A percentile compares a stretch with the other conserved stretches of the same genome.
These are phyloP conservation scores for Globisporangium iwayamae DNA, from an alignment of 352 stramenopile genomes.

Conservation along the genomic window DNA sequence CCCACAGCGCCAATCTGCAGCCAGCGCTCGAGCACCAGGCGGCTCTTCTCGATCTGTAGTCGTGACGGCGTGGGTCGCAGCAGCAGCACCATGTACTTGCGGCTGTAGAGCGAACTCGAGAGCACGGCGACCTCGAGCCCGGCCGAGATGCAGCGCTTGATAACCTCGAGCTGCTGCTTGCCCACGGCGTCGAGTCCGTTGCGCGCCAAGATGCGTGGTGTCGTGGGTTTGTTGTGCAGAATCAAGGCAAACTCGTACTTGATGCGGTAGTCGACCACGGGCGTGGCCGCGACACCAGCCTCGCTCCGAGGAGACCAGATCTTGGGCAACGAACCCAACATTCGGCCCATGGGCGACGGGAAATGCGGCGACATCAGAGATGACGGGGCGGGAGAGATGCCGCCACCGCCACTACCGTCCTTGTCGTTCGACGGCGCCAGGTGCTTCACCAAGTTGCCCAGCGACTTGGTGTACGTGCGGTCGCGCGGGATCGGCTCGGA, in stretches of 20 bases:
- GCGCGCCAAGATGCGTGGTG: slow-evolving; percentile 61
- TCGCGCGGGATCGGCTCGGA: slow-evolving; percentile 31
- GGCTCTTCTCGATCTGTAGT: slow-evolving; percentile 77
- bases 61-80: slow-evolving; percentile 56
- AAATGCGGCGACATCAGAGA: slow-evolving; percentile 31
- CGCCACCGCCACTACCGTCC: slow-evolving; percentile 8
- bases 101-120: slow-evolving; percentile 74
- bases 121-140: slow-evolving; percentile 77
- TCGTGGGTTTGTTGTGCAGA: slow-evolving; percentile 80
- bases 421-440: slow-evolving; percentile 46
- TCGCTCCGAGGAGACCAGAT: slow-evolving; percentile 71
- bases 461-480: slow-evolving; percentile 74
- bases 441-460: slow-evolving; percentile 80
- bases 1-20: slow-evolving; percentile 82
- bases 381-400: slow-evolving; percentile 7
- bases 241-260: slow-evolving; percentile 86
- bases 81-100: slow-evolving; percentile 79
- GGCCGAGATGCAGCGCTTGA: slow-evolving; percentile 69
- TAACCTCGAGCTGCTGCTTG: slow-evolving; percentile 73
- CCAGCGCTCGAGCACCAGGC: slow-evolving; percentile 79
- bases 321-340: slow-evolving; percentile 43
- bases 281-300: slow-evolving; percentile 28
- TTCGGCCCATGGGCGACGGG: slow-evolving; percentile 41
- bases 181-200: slow-evolving; percentile 72
- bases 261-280: slow-evolving; percentile 53